Base-by-base conservation (phyloP, 768 basidiomycete genomes). In the Xerocomus potaroensis region DNA sequence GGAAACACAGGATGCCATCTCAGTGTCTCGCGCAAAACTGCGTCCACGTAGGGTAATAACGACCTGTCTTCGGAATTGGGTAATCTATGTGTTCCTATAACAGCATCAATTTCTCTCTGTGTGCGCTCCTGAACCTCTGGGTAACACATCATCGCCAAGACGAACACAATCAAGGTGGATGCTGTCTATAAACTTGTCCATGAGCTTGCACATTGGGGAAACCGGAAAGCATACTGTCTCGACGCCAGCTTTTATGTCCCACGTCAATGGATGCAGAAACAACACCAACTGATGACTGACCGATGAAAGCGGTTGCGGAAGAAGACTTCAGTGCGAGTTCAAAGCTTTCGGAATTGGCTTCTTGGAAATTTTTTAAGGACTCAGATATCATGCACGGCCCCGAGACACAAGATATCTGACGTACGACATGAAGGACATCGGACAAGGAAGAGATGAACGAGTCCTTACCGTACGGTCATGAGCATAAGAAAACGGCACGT, bases 1-100 rank as follows among this genome's bases (percentile, higher is more conserved):
- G 63, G 63, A 49, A 67, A 61, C 8, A 65, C 65, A 5, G 63
- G 63, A 35, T 67, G 61, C 63, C 63, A 65, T 39, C 63, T 63
- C 38, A 66, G 29, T 15, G 62, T 66, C 56, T 69, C 69, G 29
- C 68, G 68, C 41, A 70, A 32, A 43, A 69, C 43, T 16, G 68
- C 67, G 3, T 62, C 57, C 1, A 68, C 41, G 34, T 67, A 69
- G 23, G 64, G 66, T 35, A 71, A 45, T 4, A 54, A 55, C 6
- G 51, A 4, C 26, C 58, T 47, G 46, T 70, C 69, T 16, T 47
- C 55, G 21, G 63, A 60, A 21, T 53, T 31, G 1, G 67, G 62
- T 5, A 69, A 44, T 22, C 67, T 52, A 4, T 55, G 24, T 3
- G 35, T 45, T 44, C 71, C 71, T 18, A 66, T 16, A 22, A 59